phyloP scores from a whole-genome alignment of 1,284 basidiomycete species.

The Heterobasidion parviporum region DNA sequence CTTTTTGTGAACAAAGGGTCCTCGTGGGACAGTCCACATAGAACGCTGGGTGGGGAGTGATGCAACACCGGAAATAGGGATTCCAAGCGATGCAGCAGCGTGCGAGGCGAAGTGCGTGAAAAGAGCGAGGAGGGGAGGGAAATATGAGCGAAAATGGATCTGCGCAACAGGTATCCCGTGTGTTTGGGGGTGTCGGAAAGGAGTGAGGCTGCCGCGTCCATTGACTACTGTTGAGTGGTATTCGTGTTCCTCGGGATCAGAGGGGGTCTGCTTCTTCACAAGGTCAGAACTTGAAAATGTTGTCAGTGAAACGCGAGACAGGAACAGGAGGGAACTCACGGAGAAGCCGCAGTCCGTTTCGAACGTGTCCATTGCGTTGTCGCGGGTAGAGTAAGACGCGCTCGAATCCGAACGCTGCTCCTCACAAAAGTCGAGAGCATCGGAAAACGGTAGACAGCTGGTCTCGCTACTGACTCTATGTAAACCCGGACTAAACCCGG shows the following conservation, averaged over 20 bases:
- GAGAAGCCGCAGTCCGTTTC: not conserved
- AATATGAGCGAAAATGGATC: constrained; percentile 79
- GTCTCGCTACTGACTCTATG: too few species aligned
- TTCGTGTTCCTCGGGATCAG: constrained; percentile 9
- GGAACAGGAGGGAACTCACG: not conserved
- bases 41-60: constrained; percentile 71
- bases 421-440: not conserved
- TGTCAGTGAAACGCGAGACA: not conserved
- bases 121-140: constrained; percentile 62
- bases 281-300: not conserved
- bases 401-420: not conserved
- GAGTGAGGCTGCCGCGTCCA: constrained; percentile 46
- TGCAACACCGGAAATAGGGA: constrained; percentile 69
- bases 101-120: constrained; percentile 83
- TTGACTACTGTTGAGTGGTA: constrained; percentile 38
- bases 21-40: constrained; percentile 82
- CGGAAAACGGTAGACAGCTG: not conserved
- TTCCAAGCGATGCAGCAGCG: constrained; percentile 76
- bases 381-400: not conserved
- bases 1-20: constrained; percentile 93
- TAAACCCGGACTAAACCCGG: too few species aligned
- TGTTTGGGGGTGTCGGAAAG: constrained; percentile 51
- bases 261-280: too few species aligned
- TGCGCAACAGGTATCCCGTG: constrained; percentile 77
- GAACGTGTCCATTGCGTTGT: not conserved